These are phyloP conservation scores for Phytophthora sojae DNA, from an alignment of 352 stramenopile species.

Conservation along the genomic window DNA sequence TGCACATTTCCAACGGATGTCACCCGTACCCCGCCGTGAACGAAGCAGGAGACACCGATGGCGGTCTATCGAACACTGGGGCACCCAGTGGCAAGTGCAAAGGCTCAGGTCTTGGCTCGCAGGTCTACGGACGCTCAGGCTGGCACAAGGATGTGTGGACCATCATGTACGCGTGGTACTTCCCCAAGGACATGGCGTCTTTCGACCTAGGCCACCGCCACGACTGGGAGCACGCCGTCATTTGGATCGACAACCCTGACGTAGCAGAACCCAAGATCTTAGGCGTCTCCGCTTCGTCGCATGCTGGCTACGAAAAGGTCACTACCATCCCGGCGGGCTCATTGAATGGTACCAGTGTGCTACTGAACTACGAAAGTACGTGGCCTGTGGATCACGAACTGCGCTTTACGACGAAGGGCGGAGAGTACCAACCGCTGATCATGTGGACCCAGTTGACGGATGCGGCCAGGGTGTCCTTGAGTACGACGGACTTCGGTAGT, in stretches of 20 bases:
- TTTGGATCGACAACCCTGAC: slow-evolving; percentile 45
- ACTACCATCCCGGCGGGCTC: slow-evolving; percentile 1
- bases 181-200: slow-evolving; percentile 48
- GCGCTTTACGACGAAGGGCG: slow-evolving; percentile 13
- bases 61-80: slow-evolving; percentile 28
- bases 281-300: slow-evolving; percentile 7
- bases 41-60: slow-evolving; percentile 32
- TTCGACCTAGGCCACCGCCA: slow-evolving; percentile 43
- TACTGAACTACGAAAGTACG: slow-evolving; percentile 12
- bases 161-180: slow-evolving; percentile 55
- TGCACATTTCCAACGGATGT: slow-evolving; percentile 24
- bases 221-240: slow-evolving; percentile 50
- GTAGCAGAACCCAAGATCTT: slow-evolving; percentile 10
- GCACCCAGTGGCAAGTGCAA: slow-evolving; percentile 31
- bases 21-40: slow-evolving; percentile 30
- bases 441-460: slow-evolving; percentile 25
- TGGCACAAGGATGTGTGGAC: slow-evolving; percentile 31
- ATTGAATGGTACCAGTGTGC: neutral
- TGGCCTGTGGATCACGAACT: slow-evolving; percentile 11
- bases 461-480: slow-evolving; percentile 13
- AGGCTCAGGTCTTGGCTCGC: slow-evolving; percentile 24
- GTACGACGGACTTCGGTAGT: slow-evolving; percentile 32
- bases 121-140: slow-evolving; percentile 39
- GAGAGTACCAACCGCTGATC: slow-evolving; percentile 24
- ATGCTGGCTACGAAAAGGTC: slow-evolving; percentile 7